Conservation (phyloP, 2,329 filamentous ascomycete genomes). For the Paraphoma chrysanthemicola region DNA sequence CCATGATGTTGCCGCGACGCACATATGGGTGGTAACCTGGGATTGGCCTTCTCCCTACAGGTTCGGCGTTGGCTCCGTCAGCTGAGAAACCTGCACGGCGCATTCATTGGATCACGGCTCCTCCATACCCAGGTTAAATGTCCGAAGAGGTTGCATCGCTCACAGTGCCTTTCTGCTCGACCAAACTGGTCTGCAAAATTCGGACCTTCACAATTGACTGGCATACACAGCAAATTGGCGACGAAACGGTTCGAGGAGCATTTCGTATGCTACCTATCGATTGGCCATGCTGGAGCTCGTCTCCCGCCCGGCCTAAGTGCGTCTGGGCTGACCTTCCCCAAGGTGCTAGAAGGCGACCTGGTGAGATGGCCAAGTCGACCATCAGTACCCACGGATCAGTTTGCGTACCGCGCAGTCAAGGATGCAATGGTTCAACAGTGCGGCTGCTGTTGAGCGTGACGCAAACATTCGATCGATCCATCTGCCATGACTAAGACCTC, state of each 20-base stretch:
- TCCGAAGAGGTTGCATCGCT: neutral
- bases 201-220: neutral
- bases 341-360: too few relatives aligned
- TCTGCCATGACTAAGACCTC: too few relatives aligned
- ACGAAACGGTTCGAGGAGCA: neutral
- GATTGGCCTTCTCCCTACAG: neutral
- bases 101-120: slow-evolving; percentile 6
- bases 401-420: too few relatives aligned
- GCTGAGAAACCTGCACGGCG: slow-evolving; percentile 5
- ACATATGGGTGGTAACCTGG: neutral
- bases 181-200: neutral
- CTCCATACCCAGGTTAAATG: neutral
- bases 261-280: neutral
- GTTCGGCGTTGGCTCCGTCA: slow-evolving; percentile 1
- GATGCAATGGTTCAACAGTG: too few relatives aligned
- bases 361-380: too few relatives aligned
- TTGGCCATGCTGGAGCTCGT: neutral
- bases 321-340: too few relatives aligned
- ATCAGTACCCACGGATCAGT: too few relatives aligned
- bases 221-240: neutral
- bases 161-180: neutral
- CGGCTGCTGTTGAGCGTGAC: too few relatives aligned
- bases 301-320: neutral
- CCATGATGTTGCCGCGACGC: too few relatives aligned
- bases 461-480: too few relatives aligned